These are phyloP conservation scores for Cytospora piceae DNA, from an alignment of 2,329 filamentous ascomycete genomes.

Conservation along the genomic window DNA sequence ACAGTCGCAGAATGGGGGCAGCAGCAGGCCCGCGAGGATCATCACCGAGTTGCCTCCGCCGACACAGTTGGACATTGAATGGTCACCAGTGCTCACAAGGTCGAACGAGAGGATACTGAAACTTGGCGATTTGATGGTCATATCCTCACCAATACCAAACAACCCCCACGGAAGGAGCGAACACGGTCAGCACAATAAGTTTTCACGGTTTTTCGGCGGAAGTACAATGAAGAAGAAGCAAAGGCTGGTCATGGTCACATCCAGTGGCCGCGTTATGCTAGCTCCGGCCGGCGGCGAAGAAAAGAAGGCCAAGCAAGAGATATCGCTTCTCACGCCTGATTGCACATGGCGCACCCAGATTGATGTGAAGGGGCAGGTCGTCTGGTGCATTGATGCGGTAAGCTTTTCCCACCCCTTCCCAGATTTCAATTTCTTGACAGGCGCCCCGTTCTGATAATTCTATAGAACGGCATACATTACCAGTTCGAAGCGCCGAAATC, in stretches of 20 bases:
- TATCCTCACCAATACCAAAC: conserved; percentile 76
- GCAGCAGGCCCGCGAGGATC: conserved; percentile 69
- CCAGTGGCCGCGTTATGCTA: conserved; percentile 84
- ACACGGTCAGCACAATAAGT: conserved; percentile 76
- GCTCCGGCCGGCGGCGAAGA: conserved; percentile 92
- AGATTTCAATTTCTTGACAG: neutral
- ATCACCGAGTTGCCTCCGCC: conserved; percentile 97
- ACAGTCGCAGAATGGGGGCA: conserved; percentile 49
- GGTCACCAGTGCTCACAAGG: conserved; percentile 91
- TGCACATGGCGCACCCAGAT: conserved; percentile 78
- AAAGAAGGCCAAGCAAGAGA: conserved; percentile 91
- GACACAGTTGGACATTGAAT: conserved; percentile 95
- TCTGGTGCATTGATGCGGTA: conserved; percentile 94
- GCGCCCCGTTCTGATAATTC: conserved; percentile 8
- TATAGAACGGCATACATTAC: conserved; percentile 82
- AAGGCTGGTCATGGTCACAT: conserved; percentile 92
- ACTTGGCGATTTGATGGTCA: conserved; percentile 86
- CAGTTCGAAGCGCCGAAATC: conserved; percentile 93
- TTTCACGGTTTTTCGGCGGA: conserved; percentile 91
- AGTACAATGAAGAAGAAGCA: conserved; percentile 91
- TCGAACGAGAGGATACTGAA: conserved; percentile 94
- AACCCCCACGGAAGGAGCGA: conserved; percentile 73
- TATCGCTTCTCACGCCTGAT: conserved; percentile 78
- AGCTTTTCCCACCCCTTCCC: conserved; percentile 45
- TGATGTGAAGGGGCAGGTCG: conserved; percentile 84